Evolutionary conservation across 2,329 filamentous ascomycete species (phyloP).

Genomic region (Botryotinia globosa): DNA sequence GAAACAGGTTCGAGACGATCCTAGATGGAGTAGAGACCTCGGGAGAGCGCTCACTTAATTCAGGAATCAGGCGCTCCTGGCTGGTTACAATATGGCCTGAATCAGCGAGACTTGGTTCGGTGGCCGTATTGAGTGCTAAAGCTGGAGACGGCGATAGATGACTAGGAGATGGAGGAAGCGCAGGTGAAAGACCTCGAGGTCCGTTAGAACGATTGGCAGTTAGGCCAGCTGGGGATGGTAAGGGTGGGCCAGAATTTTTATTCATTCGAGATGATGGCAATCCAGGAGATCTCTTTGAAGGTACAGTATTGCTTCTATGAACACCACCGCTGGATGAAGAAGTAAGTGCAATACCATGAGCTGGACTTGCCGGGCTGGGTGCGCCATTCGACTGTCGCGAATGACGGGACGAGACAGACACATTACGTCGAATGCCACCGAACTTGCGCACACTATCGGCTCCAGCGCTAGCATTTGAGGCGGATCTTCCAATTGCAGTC

Average conservation of each 20-base stretch:
- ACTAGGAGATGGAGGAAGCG: constrained; percentile 23
- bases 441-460: constrained; percentile 83
- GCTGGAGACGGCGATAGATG: constrained; percentile 30
- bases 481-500: constrained; percentile 66
- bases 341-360: constrained; percentile 52
- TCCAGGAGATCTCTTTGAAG: constrained; percentile 81
- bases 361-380: constrained; percentile 66
- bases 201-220: constrained; percentile 22
- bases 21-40: constrained; percentile 57
- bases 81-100: constrained; percentile 41
- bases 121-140: constrained; percentile 25
- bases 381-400: constrained; percentile 72
- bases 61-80: constrained; percentile 48
- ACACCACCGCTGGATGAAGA: constrained; percentile 56
- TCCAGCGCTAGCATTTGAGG: constrained; percentile 84
- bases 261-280: constrained; percentile 66
- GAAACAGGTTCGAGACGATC: constrained; percentile 67
- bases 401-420: constrained; percentile 86
- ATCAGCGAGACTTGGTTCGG: constrained; percentile 29
- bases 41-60: constrained; percentile 25
- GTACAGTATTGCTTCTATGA: constrained; percentile 86
- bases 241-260: constrained; percentile 51
- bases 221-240: constrained; percentile 38
- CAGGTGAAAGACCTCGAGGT: constrained; percentile 31
- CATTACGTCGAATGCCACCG: constrained; percentile 78